Base-by-base conservation (phyloP, 169 alveolate species). In the Plasmodium sp. region DNA sequence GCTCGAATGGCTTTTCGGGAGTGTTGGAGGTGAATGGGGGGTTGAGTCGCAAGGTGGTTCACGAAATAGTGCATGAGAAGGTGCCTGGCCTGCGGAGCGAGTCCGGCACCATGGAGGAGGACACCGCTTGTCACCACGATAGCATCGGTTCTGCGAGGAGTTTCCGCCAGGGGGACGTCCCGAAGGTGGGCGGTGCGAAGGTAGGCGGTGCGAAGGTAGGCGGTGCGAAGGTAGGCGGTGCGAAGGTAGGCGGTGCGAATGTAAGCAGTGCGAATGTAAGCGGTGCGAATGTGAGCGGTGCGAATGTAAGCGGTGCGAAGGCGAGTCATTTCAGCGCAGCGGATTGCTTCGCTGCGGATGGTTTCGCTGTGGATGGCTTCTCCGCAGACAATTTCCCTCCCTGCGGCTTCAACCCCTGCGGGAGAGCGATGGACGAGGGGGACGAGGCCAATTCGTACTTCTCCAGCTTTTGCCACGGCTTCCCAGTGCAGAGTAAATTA, bases 391-490 rank as follows among this genome's bases (percentile, higher is more conserved):
- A 12, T 12, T 51, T 12, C 3, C 62, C 62, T 2, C 27, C 62
- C 9, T 10, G n/a, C 58, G 7, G 34, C 7, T 67, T 31, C 43
- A 67, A 67, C 39, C 12, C 77, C 2, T 22, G 72, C 58, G 41
- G 80, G 33, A 14, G 71, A 33, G 58, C 16, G 14, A 33, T 33
- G 81, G 80, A 83, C 5, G 56, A 83, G 14, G 81, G 67, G 83
- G 92, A 72, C 39, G 92, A 84, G 33, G 43, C 27, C 31, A 27
- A 71, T 33, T 84, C 72, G n/a, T 71, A 45, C 51, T 84, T 84
- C 75, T 84, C 83, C 34, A 84, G 54, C 34, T 41, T 73, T 72
- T 84, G 67, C 14, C 48, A 72, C 18, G 77, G 18, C n/a, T 83
- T 83, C 34, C 56, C 71, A 33, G 62, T 33, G 12, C 22, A 82